Evolutionary conservation across 2,329 filamentous ascomycete genomes (phyloP).

Genomic region (Paramyrothecium sp.): DNA sequence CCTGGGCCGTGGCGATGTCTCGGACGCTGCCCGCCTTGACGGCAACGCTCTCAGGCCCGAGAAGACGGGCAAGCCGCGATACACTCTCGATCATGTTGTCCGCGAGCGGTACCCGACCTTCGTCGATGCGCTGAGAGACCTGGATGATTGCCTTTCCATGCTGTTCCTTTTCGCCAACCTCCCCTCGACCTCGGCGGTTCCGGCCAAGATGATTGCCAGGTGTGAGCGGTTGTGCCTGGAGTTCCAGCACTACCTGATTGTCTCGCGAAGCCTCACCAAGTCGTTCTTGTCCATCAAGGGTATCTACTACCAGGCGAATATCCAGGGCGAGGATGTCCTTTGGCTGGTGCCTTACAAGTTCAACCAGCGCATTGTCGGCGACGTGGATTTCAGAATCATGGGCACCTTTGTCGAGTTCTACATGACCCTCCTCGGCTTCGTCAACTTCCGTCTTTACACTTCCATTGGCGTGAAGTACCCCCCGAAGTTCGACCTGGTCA

Average conservation of each 20-base stretch:
- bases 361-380: constrained; percentile 88
- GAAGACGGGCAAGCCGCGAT: constrained; percentile 83
- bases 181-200: constrained; percentile 83
- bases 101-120: constrained; percentile 98
- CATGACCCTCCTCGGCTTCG: constrained; percentile 90
- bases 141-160: constrained; percentile 96
- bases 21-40: constrained; percentile 85
- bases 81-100: constrained; percentile 94
- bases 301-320: constrained; percentile 98
- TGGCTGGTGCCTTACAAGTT: constrained; percentile 99
- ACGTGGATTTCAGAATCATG: constrained; percentile 99
- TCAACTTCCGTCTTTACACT: constrained; percentile 95
- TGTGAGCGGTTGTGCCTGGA: constrained; percentile 93
- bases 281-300: constrained; percentile 98
- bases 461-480: constrained; percentile 90
- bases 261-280: constrained; percentile 86
- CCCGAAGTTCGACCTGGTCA: constrained; percentile 84
- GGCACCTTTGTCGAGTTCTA: constrained; percentile 99
- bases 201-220: constrained; percentile 90
- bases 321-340: constrained; percentile 93
- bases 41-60: constrained; percentile 82
- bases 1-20: constrained; percentile 85
- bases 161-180: constrained; percentile 97
- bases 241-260: constrained; percentile 97
- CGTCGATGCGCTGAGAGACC: constrained; percentile 85